Conservation (phyloP, 768 basidiomycete genomes). For the Cyclocybe aegerita region DNA sequence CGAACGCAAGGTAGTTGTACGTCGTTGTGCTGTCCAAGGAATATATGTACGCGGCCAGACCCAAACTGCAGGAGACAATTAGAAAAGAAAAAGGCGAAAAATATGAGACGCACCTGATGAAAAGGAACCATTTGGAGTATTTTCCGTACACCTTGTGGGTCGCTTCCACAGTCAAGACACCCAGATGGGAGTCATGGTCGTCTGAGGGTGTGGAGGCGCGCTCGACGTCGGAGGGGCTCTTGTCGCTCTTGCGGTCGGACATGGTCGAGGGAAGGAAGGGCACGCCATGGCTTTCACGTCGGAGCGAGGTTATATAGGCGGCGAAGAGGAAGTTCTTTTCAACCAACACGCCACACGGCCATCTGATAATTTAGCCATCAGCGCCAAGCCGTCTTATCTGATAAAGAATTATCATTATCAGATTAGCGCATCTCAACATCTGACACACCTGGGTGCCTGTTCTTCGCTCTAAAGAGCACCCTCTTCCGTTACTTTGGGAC, state of each 20-base stretch:
- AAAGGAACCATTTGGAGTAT: constrained; percentile 59
- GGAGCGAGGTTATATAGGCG: too few species aligned
- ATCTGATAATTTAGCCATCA: constrained; percentile 21
- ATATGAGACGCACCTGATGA: constrained; percentile 45
- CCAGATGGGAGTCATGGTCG: constrained; percentile 30
- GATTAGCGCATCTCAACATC: constrained; percentile 6
- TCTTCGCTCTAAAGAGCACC: background rate
- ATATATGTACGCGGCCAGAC: constrained; percentile 73
- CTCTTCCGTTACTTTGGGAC: background rate
- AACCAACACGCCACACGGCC: constrained; percentile 1
- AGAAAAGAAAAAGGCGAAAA: background rate
- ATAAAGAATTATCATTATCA: constrained; percentile 17
- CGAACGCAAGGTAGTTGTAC: constrained; percentile 59
- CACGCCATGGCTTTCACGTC: background rate
- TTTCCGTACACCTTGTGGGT: constrained; percentile 50
- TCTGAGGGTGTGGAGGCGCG: constrained; percentile 2
- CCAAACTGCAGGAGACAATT: constrained; percentile 39
- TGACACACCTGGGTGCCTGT: background rate
- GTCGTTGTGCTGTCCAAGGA: constrained; percentile 74
- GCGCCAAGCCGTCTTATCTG: constrained; percentile 19
- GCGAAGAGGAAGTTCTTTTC: too few species aligned
- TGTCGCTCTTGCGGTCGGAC: constrained; percentile 18
- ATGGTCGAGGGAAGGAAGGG: constrained; percentile 3
- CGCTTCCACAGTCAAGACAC: constrained; percentile 50
- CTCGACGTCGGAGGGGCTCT: constrained; percentile 13